Conservation (phyloP, 495 filamentous ascomycete species). For the Penicillium pancosmium region DNA sequence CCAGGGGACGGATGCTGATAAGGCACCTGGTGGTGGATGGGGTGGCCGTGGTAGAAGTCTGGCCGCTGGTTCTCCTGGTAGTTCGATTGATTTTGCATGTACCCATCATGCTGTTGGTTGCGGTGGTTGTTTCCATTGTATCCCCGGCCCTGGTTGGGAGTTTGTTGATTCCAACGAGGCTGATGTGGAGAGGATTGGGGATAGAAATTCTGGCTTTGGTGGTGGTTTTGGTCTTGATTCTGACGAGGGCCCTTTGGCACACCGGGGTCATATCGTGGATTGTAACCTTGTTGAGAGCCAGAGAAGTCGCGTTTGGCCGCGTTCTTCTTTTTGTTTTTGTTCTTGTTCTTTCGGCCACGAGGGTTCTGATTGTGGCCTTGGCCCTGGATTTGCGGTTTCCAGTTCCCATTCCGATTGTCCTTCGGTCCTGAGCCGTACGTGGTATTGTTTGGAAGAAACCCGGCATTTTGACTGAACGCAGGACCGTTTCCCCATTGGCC, state of each 20-base stretch:
- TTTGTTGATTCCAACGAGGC: not conserved
- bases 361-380: not conserved
- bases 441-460: conserved; percentile 13
- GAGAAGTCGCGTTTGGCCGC: not conserved
- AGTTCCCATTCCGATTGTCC: conserved; percentile 1
- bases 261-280: not conserved
- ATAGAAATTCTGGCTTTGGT: not conserved
- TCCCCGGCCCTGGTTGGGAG: not conserved
- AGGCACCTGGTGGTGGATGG: not conserved
- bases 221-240: not conserved
- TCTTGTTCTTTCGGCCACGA: not conserved
- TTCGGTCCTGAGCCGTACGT: conserved; percentile 16
- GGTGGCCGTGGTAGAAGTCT: not conserved
- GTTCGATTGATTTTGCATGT: not conserved
- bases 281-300: not conserved
- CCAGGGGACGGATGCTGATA: not conserved
- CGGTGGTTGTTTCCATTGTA: not conserved
- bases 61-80: not conserved
- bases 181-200: not conserved
- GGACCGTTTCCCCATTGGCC: conserved; percentile 11
- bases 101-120: not conserved
- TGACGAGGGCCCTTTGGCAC: not conserved
- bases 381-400: not conserved
- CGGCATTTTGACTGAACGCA: conserved; percentile 13
- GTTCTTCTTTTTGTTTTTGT: not conserved